A percentile compares a stretch with the other conserved stretches of the same genome.
Evolutionary conservation across 2,329 filamentous ascomycete species (phyloP).

Genomic region (Chaetomium globosum): DNA sequence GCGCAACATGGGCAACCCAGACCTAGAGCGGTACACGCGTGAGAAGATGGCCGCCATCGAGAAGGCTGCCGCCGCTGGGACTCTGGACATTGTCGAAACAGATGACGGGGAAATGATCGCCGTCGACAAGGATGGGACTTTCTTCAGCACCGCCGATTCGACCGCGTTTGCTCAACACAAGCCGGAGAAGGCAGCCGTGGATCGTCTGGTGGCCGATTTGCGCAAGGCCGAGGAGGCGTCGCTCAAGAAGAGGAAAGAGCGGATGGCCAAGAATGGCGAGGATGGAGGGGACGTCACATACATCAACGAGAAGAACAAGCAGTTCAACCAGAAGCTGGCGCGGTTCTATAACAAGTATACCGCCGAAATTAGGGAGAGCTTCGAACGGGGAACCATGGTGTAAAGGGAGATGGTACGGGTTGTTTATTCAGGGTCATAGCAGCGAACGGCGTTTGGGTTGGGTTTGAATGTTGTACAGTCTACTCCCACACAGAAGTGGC

Average conservation of each 20-base stretch:
- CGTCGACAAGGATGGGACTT: slow-evolving; percentile 85
- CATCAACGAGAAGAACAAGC: slow-evolving; percentile 99
- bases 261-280: slow-evolving; percentile 76
- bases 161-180: slow-evolving; percentile 81
- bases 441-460: slow-evolving; percentile 29
- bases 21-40: slow-evolving; percentile 82
- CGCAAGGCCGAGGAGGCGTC: slow-evolving; percentile 84
- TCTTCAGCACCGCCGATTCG: slow-evolving; percentile 86
- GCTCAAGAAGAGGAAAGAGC: slow-evolving; percentile 81
- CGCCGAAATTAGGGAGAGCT: slow-evolving; percentile 92
- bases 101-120: slow-evolving; percentile 92
- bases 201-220: slow-evolving; percentile 82
- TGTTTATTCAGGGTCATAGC: slow-evolving; percentile 14
- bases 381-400: slow-evolving; percentile 96
- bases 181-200: slow-evolving; percentile 83
- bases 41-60: slow-evolving; percentile 85
- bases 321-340: slow-evolving; percentile 96
- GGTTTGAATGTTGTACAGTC: slow-evolving; percentile 40
- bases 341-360: slow-evolving; percentile 99
- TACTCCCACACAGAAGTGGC: slow-evolving; percentile 34
- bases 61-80: slow-evolving; percentile 78
- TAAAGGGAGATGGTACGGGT: slow-evolving; percentile 49
- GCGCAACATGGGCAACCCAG: slow-evolving; percentile 69
- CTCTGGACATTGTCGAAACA: slow-evolving; percentile 93
- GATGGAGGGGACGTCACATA: slow-evolving; percentile 86